A percentile compares a stretch with the other conserved stretches of the same genome.
These are phyloP conservation scores for Cystobasidium ongulense DNA, from an alignment of 768 basidiomycete species.

Conservation along the genomic window DNA sequence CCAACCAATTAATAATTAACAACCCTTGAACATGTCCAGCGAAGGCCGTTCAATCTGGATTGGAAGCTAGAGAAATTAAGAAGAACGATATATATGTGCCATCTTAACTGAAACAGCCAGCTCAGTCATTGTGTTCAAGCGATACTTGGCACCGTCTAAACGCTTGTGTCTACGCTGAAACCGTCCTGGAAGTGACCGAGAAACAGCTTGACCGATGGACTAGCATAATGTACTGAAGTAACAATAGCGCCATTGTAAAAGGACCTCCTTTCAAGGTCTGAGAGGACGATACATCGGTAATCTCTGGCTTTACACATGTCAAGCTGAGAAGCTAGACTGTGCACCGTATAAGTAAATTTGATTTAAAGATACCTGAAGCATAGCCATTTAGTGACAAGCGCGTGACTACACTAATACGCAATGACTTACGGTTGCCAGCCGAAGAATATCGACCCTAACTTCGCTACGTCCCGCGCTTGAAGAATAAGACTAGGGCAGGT, in stretches of 20 bases:
- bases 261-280: no score
- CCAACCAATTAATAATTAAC: no score
- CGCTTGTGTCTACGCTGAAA: background rate
- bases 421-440: constrained; percentile 27
- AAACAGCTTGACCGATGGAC: background rate
- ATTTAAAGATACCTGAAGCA: background rate
- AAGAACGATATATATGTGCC: no score
- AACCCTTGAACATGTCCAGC: no score
- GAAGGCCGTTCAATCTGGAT: no score
- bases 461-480: constrained; percentile 24
- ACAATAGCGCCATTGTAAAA: no score
- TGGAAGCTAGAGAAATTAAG: no score
- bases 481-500: constrained; percentile 19
- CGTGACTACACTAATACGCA: background rate
- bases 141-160: background rate
- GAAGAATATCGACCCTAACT: constrained; percentile 18
- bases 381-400: background rate
- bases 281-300: no score
- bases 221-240: no score
- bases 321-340: no score
- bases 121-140: background rate
- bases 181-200: background rate
- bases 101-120: background rate
- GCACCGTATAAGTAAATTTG: no score
- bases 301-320: no score